Evolutionary conservation across 2,329 filamentous ascomycete species (phyloP).

Genomic region (Clathrospora elynae): DNA sequence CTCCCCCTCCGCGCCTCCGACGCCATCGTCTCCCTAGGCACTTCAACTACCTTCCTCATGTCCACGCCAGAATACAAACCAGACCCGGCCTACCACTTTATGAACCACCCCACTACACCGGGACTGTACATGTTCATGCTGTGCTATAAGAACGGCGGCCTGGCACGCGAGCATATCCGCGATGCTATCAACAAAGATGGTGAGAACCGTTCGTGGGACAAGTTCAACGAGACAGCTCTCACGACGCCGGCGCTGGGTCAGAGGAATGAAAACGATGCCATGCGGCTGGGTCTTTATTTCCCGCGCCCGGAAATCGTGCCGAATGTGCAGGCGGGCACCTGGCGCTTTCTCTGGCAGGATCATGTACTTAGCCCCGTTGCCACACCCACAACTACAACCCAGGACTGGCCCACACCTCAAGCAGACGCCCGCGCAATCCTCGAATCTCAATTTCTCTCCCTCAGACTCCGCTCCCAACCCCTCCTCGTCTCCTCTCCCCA

Average conservation of each 20-base stretch:
- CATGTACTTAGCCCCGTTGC: slow-evolving; percentile 51
- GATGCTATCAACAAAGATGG: slow-evolving; percentile 70
- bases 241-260: slow-evolving; percentile 72
- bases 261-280: slow-evolving; percentile 56
- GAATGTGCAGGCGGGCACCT: slow-evolving; percentile 83
- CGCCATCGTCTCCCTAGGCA: slow-evolving; percentile 92
- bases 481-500: too few species aligned
- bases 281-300: slow-evolving; percentile 93
- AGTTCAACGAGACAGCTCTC: slow-evolving; percentile 76
- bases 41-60: slow-evolving; percentile 97
- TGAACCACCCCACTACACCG: slow-evolving; percentile 91
- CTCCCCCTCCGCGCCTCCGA: slow-evolving; percentile 85
- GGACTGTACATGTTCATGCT: slow-evolving; percentile 99
- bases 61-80: slow-evolving; percentile 90
- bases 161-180: slow-evolving; percentile 87
- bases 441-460: slow-evolving; percentile 91
- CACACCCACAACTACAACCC: slow-evolving; percentile 55
- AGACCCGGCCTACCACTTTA: slow-evolving; percentile 92
- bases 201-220: slow-evolving; percentile 69
- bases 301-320: slow-evolving; percentile 94
- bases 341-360: slow-evolving; percentile 72
- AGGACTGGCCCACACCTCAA: slow-evolving; percentile 58
- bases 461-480: slow-evolving; percentile 80
- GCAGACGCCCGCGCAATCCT: slow-evolving; percentile 86
- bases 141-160: slow-evolving; percentile 97